Evolutionary conservation across 2,329 filamentous ascomycete species (phyloP).

Genomic region (Curvularia sp.): DNA sequence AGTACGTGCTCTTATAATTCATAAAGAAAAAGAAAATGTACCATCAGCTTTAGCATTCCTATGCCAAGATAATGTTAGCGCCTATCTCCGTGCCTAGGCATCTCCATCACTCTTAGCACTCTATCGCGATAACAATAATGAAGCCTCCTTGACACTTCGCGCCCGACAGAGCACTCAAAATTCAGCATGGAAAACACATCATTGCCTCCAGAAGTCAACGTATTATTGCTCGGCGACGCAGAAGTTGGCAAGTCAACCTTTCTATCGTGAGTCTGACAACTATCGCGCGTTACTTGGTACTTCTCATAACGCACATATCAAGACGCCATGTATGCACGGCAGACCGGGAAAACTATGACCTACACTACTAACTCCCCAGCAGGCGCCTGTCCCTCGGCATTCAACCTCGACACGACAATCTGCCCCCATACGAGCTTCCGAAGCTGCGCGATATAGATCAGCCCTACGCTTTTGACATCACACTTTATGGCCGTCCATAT

Average conservation of each 20-base stretch:
- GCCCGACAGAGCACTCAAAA: constrained; percentile 6
- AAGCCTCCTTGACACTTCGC: constrained; percentile 15
- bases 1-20: not conserved
- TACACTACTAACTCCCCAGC: constrained; percentile 3
- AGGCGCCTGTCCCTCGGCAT: constrained; percentile 46
- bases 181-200: constrained; percentile 30
- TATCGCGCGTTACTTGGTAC: not conserved
- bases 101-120: constrained; percentile 1
- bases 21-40: not conserved
- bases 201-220: constrained; percentile 43
- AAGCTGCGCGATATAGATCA: constrained; percentile 63
- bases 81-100: constrained; percentile 17
- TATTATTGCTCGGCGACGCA: constrained; percentile 66
- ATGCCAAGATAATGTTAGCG: constrained; percentile 18
- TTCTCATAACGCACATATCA: not conserved
- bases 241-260: constrained; percentile 70
- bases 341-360: too few species aligned
- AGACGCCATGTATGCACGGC: not conserved
- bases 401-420: constrained; percentile 33
- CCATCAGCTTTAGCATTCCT: not conserved
- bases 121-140: constrained; percentile 22
- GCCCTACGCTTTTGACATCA: constrained; percentile 66
- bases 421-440: constrained; percentile 51
- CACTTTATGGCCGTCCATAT: constrained; percentile 63
- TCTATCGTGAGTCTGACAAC: constrained; percentile 60